A percentile compares a stretch with the other conserved stretches of the same genome.
Conservation (phyloP, 805 yeast species). For the Yarrowia sp. region DNA sequence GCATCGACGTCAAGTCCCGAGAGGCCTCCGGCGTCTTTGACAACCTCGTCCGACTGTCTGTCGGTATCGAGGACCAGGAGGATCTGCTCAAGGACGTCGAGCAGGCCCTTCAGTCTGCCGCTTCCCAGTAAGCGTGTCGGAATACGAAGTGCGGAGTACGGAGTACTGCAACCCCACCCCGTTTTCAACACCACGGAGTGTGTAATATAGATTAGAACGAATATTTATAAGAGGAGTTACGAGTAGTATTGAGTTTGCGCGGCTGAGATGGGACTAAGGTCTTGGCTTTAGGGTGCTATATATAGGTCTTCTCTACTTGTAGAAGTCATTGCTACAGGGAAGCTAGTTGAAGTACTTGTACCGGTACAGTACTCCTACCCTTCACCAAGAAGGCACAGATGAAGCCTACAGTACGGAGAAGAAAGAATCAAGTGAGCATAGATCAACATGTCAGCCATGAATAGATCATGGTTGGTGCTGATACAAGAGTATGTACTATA, state of each 20-base stretch:
- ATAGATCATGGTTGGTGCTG: too few relatives aligned
- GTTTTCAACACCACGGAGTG: slow-evolving; percentile 23
- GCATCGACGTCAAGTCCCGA: slow-evolving; percentile 75
- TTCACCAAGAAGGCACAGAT: too few relatives aligned
- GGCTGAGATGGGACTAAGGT: too few relatives aligned
- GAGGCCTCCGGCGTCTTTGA: slow-evolving; percentile 79
- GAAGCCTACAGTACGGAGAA: too few relatives aligned
- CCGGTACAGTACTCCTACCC: too few relatives aligned
- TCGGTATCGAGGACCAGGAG: slow-evolving; percentile 81
- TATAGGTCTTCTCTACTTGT: too few relatives aligned
- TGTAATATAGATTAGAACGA: slow-evolving; percentile 20
- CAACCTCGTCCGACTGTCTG: slow-evolving; percentile 76
- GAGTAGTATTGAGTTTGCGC: neutral
- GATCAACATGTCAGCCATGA: too few relatives aligned
- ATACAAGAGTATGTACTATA: too few relatives aligned
- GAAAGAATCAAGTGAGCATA: too few relatives aligned
- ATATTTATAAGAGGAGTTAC: neutral
- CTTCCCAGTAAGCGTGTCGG: neutral
- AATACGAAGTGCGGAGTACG: neutral
- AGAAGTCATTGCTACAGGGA: too few relatives aligned
- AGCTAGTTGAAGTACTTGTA: too few relatives aligned
- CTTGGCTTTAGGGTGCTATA: too few relatives aligned
- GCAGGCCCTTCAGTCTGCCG: slow-evolving; percentile 54
- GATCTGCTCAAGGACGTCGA: slow-evolving; percentile 70
- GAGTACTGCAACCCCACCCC: neutral